These are phyloP conservation scores for Diaporthe vaccinii DNA, from an alignment of 2,329 filamentous ascomycete species.

Conservation along the genomic window DNA sequence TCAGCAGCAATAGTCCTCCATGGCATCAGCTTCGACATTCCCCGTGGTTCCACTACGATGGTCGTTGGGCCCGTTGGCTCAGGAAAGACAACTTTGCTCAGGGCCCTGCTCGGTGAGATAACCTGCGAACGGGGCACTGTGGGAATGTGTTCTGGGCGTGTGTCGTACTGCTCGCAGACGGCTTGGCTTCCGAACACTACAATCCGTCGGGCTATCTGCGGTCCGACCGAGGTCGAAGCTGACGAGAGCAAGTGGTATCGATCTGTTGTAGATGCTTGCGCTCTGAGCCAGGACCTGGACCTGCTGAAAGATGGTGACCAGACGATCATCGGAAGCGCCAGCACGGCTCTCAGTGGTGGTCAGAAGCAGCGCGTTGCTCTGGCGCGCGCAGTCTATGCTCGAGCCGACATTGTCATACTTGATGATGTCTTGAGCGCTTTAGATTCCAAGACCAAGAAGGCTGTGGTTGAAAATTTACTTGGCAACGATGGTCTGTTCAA, in stretches of 20 bases:
- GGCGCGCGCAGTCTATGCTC: slow-evolving; percentile 52
- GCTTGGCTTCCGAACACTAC: slow-evolving; percentile 54
- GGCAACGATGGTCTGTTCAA: slow-evolving; percentile 48
- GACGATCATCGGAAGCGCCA: background rate
- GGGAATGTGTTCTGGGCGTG: background rate
- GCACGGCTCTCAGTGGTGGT: background rate
- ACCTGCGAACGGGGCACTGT: background rate
- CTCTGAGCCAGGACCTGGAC: background rate
- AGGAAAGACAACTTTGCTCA: background rate
- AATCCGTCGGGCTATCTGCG: slow-evolving; percentile 50
- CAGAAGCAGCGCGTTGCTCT: slow-evolving; percentile 44
- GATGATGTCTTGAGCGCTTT: slow-evolving; percentile 54
- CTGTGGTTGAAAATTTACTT: slow-evolving; percentile 49
- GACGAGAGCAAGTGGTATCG: background rate
- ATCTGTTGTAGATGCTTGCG: background rate
- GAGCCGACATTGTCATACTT: slow-evolving; percentile 48
- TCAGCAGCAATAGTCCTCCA: background rate
- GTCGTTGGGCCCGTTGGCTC: background rate
- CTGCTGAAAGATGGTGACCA: background rate
- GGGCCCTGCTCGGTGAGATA: background rate
- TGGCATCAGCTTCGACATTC: background rate
- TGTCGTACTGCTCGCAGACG: slow-evolving; percentile 51
- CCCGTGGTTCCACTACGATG: background rate
- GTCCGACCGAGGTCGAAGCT: slow-evolving; percentile 1
- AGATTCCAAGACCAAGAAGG: slow-evolving; percentile 50